Percentiles rank a stretch among this genome's conserved stretches.
Conservation (phyloP, 768 basidiomycete species). For the Leucocoprinus leucothites region DNA sequence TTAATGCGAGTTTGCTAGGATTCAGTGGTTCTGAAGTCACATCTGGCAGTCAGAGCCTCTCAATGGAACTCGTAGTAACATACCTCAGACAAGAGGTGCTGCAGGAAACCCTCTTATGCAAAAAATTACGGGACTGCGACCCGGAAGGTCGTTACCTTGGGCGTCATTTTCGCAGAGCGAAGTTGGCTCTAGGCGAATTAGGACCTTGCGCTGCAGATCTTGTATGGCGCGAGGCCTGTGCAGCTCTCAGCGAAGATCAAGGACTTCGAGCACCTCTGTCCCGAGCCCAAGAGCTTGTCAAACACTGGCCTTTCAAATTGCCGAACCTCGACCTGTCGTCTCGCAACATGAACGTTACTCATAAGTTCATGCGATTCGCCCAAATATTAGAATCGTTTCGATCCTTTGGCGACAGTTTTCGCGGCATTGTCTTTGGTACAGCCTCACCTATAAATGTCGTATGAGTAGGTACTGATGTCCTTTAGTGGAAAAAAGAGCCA, state of each 20-base stretch:
- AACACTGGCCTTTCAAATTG: slow-evolving; percentile 62
- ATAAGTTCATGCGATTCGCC: slow-evolving; percentile 61
- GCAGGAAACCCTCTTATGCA: slow-evolving; percentile 5
- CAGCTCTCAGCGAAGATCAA: slow-evolving; percentile 28
- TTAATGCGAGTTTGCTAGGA: neutral
- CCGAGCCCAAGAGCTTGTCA: slow-evolving; percentile 39
- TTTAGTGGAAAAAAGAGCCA: slow-evolving; percentile 49
- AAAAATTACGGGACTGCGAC: slow-evolving; percentile 39
- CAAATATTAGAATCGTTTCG: slow-evolving; percentile 56
- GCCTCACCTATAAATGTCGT: neutral
- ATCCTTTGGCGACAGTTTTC: slow-evolving; percentile 53
- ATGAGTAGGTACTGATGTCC: neutral
- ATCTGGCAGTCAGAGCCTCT: slow-evolving; percentile 34
- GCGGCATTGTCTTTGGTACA: slow-evolving; percentile 66
- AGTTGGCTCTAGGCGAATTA: slow-evolving; percentile 46
- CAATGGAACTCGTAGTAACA: slow-evolving; percentile 35
- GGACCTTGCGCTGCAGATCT: slow-evolving; percentile 71
- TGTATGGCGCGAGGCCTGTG: slow-evolving; percentile 58
- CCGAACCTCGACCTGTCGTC: slow-evolving; percentile 59
- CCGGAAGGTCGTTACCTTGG: slow-evolving; percentile 32
- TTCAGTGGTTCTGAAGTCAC: slow-evolving; percentile 17
- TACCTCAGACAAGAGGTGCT: neutral
- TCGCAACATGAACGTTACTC: slow-evolving; percentile 61
- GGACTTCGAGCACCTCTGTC: slow-evolving; percentile 29
- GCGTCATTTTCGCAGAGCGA: slow-evolving; percentile 45